A percentile compares a stretch with the other conserved stretches of the same genome.
phyloP scores from a whole-genome alignment of 2,329 filamentous ascomycete genomes.

The Aspergillus sclerotialis region DNA sequence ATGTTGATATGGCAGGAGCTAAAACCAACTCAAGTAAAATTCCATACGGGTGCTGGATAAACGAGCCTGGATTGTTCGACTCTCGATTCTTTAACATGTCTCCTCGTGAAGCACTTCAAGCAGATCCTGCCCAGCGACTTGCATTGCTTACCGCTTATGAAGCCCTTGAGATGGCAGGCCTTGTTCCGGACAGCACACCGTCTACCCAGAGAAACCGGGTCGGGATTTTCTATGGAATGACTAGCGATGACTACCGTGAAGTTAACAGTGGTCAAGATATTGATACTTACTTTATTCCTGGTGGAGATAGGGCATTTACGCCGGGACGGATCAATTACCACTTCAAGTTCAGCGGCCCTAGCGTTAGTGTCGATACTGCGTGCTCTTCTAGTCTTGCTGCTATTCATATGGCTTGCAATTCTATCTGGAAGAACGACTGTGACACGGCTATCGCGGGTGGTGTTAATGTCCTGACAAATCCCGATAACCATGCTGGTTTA shows the following conservation, averaged over 20 bases:
- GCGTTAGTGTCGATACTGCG: constrained; percentile 65
- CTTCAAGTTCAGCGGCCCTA: constrained; percentile 68
- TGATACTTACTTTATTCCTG: constrained; percentile 60
- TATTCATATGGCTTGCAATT: constrained; percentile 63
- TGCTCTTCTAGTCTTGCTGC: constrained; percentile 68
- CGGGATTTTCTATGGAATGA: constrained; percentile 66
- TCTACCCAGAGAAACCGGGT: constrained; percentile 57
- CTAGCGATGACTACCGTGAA: constrained; percentile 61
- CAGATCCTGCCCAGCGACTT: constrained; percentile 46
- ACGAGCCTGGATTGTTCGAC: constrained; percentile 65
- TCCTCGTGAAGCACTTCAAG: constrained; percentile 63
- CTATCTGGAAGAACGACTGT: constrained; percentile 65
- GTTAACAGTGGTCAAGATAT: constrained; percentile 65
- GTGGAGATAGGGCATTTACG: constrained; percentile 54
- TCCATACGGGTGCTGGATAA: constrained; percentile 63
- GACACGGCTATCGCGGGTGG: constrained; percentile 76
- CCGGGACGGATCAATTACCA: constrained; percentile 65
- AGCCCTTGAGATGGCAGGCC: constrained; percentile 51
- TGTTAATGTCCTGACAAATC: constrained; percentile 66
- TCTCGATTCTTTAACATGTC: constrained; percentile 74
- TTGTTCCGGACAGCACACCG: constrained; percentile 62
- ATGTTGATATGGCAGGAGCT: constrained; percentile 62
- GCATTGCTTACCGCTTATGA: constrained; percentile 69
- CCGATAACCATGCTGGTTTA: constrained; percentile 68
- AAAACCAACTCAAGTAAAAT: constrained; percentile 65